These are phyloP conservation scores for Cystobasidiopsis lactophilus DNA, from an alignment of 768 basidiomycete species.

Conservation along the genomic window DNA sequence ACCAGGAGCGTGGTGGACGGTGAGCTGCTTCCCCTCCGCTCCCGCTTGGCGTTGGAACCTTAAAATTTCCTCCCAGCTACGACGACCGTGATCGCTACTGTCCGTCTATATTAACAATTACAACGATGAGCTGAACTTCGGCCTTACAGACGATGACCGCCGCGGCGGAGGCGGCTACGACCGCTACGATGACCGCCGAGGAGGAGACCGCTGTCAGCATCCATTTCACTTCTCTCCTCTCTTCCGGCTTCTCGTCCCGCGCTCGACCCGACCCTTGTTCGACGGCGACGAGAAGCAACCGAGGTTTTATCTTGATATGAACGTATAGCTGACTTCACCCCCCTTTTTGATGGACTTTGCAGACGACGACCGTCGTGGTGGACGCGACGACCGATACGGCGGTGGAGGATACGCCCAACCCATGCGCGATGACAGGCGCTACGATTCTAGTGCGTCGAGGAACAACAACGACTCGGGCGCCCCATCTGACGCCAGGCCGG, in stretches of 20 bases:
- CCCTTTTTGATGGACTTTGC: too few relatives aligned
- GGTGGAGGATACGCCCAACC: slow-evolving; percentile 14
- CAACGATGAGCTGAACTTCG: slow-evolving; percentile 5
- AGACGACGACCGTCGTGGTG: slow-evolving; percentile 10
- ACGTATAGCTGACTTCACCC: too few relatives aligned
- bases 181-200: slow-evolving; percentile 6
- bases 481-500: background rate
- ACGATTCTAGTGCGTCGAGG: slow-evolving; percentile 8
- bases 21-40: background rate
- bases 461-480: background rate
- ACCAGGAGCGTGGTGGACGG: background rate
- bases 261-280: too few relatives aligned
- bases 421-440: slow-evolving; percentile 13
- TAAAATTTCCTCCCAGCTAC: slow-evolving; percentile 1
- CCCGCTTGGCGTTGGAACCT: background rate
- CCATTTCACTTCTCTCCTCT: too few relatives aligned
- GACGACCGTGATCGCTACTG: slow-evolving; percentile 12
- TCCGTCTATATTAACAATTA: slow-evolving; percentile 1
- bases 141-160: slow-evolving; percentile 18
- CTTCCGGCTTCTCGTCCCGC: too few relatives aligned
- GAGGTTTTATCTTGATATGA: too few relatives aligned
- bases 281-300: too few relatives aligned
- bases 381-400: slow-evolving; percentile 30
- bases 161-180: slow-evolving; percentile 18
- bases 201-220: background rate